A percentile compares a stretch with the other conserved stretches of the same genome.
Conservation (phyloP, 495 filamentous ascomycete species). For the Xylaria nigripes region DNA sequence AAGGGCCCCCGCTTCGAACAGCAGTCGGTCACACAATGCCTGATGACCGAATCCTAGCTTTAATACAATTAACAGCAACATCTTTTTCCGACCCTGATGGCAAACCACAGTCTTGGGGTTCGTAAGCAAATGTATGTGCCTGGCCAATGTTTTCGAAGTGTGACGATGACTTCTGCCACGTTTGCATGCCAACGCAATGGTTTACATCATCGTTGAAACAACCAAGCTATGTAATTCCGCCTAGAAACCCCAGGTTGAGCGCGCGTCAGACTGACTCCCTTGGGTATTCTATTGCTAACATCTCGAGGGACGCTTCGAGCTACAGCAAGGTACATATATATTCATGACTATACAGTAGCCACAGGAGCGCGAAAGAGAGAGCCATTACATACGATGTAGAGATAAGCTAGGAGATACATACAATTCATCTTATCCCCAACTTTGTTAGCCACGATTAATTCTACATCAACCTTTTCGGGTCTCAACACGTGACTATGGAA, state of each 20-base stretch:
- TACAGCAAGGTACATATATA: too few relatives aligned
- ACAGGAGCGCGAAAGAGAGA: too few relatives aligned
- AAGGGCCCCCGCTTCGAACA: background rate
- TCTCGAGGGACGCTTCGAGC: too few relatives aligned
- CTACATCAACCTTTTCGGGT: too few relatives aligned
- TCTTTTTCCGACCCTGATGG: background rate
- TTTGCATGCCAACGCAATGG: background rate
- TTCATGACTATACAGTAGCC: too few relatives aligned
- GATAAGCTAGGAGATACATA: too few relatives aligned
- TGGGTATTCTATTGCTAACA: background rate
- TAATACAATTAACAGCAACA: background rate
- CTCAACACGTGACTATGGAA: too few relatives aligned
- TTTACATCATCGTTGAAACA: background rate
- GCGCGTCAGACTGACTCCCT: background rate
- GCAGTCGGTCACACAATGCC: conserved; percentile 3
- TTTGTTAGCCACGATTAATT: too few relatives aligned
- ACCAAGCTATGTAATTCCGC: background rate
- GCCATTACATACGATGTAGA: too few relatives aligned
- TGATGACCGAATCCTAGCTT: background rate
- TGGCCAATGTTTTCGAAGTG: background rate
- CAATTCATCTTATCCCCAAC: too few relatives aligned
- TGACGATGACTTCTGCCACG: background rate
- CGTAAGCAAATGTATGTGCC: background rate
- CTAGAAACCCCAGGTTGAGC: background rate
- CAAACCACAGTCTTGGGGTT: background rate